Evolutionary conservation across 306 rosid species (phyloP).

Genomic region (Ammopiptanthus mongolicus): DNA sequence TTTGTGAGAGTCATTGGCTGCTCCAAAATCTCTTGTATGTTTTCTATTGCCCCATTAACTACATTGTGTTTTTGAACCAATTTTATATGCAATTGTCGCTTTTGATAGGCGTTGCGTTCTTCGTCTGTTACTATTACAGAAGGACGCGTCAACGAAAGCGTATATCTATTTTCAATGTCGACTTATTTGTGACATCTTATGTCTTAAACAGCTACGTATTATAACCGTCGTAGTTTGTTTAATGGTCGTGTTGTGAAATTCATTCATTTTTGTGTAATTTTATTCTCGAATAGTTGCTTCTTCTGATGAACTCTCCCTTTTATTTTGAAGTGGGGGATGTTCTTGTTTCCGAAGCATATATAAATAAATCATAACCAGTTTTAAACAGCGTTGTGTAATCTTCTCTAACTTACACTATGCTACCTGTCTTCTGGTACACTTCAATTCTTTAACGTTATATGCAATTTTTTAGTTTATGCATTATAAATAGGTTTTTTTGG

Average conservation of each 20-base stretch:
- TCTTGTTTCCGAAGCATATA: slow-evolving; percentile 91
- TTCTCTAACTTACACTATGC: slow-evolving; percentile 36
- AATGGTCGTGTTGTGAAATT: slow-evolving; percentile 38
- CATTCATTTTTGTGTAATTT: neutral
- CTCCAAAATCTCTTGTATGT: neutral
- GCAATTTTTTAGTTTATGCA: neutral
- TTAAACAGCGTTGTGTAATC: slow-evolving; percentile 64
- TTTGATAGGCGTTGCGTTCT: slow-evolving; percentile 92
- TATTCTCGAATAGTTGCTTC: slow-evolving; percentile 50
- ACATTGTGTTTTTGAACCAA: too few species aligned
- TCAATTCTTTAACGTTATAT: neutral
- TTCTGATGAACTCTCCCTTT: slow-evolving; percentile 57
- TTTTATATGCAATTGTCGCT: slow-evolving; percentile 24
- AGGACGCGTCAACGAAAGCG: slow-evolving; percentile 92
- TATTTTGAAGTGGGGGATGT: slow-evolving; percentile 40
- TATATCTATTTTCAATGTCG: slow-evolving; percentile 37
- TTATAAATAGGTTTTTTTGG: neutral
- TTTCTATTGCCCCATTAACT: neutral
- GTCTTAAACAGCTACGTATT: slow-evolving; percentile 14
- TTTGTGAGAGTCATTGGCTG: neutral
- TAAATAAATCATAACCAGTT: slow-evolving; percentile 37
- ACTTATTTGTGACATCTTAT: neutral
- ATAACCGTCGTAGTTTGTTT: slow-evolving; percentile 29
- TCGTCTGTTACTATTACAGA: slow-evolving; percentile 37
- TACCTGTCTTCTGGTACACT: slow-evolving; percentile 93